Base-by-base conservation (phyloP, 75 land plant genomes). In the Larix kaempferi region DNA sequence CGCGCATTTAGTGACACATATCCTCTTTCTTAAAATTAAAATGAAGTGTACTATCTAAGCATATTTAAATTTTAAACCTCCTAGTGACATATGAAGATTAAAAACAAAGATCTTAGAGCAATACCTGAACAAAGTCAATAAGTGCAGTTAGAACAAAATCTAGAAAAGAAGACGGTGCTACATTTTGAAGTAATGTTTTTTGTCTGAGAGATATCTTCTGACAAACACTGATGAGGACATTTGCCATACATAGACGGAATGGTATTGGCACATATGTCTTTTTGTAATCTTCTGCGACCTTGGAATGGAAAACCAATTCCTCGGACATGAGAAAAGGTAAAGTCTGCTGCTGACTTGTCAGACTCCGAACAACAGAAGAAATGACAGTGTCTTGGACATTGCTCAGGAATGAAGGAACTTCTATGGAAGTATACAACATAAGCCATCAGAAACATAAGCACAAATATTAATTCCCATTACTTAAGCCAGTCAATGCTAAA, bases 211-310 rank as follows among this genome's bases (percentile, higher is more conserved):
- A 71, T 33, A 94, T 79, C 85, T 94, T 92, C 75, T 91, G 93
- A 62, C 88, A 84, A 67, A 88, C 84, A 80, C 97, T 93, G 57
- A 92, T 94, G 35, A 94, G 94, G 52, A 94, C 94, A 81, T 94
- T 94, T 59, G 91, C 97, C 94, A 92, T 94, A 85, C 97, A 94
- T 35, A 94, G 66, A 49, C 94, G 92, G 78, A 85, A 90, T 49
- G 86, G 60, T 23, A 82, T 56, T 0, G 80, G 87, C 12, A 56
- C 37, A 62, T 64, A 61, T 44, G 55, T 59, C 75, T 79, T 52
- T 39, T 56, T 73, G n/a, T 15, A 59, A 77, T 41, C 55, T 12
- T 64, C 79, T 61, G 16, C 6, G 59, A 59, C 39, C 16, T 29
- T 75, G 19, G 17, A 56, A 35, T 41, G 41, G 19, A 23, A 49